phyloP scores from a whole-genome alignment of 164 flowering plant genomes.

The Umbellularia californica region DNA sequence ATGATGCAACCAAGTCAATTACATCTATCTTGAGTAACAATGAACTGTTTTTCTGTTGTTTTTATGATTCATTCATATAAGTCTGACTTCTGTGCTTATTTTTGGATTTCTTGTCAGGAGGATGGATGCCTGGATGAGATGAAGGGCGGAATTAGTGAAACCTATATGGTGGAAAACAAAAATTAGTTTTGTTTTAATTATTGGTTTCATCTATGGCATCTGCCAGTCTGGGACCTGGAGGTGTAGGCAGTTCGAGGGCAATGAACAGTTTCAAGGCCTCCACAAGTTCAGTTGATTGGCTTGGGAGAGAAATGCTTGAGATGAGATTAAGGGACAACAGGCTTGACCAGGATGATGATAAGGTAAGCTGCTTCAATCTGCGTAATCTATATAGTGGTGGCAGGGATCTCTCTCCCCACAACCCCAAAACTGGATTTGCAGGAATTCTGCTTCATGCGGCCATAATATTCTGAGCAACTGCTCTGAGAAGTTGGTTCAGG shows the following conservation, averaged over 20 bases:
- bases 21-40: constrained; percentile 1
- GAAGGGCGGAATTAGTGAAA: constrained; percentile 10
- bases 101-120: constrained; percentile 21
- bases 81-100: constrained; percentile 2
- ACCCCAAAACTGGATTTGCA: not conserved
- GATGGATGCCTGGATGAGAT: constrained; percentile 24
- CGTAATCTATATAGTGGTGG: not conserved
- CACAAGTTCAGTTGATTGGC: constrained; percentile 88
- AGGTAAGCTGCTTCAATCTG: constrained; percentile 35
- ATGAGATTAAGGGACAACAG: constrained; percentile 75
- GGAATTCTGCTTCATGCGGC: not conserved
- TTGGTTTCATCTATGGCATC: constrained; percentile 53
- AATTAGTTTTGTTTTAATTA: constrained; percentile 20
- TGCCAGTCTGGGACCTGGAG: constrained; percentile 69
- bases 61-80: not conserved
- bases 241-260: constrained; percentile 79
- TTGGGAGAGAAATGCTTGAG: constrained; percentile 86
- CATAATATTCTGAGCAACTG: not conserved
- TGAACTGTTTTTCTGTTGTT: not conserved
- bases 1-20: not conserved
- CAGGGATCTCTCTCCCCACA: not conserved
- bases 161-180: constrained; percentile 7
- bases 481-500: not conserved
- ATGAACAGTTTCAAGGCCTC: constrained; percentile 60
- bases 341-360: constrained; percentile 67